Evolutionary conservation across 371 early-diverging fungal genomes (phyloP), one percentile per base, ranked within the genome.

Genomic region (Amoeboaphelidium protococcarum): DNA sequence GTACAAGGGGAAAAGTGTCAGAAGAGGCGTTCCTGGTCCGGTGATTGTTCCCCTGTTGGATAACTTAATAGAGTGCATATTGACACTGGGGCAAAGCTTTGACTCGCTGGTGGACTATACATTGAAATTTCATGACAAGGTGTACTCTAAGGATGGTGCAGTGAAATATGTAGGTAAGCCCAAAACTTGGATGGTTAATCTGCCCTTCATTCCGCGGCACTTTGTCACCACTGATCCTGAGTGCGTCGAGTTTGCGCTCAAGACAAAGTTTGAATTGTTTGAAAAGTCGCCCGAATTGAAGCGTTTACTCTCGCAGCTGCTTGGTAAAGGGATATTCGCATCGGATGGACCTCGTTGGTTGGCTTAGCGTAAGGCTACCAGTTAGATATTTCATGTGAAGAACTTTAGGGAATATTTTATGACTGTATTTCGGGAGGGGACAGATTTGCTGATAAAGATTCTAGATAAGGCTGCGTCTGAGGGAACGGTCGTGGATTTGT

Each of bases 401-500:
- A 31, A 31, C 37, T 31, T 31, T 31, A 6, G 37, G 16, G 37
- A 31, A 10, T 31, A 31, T 16, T 31, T 31, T 31, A 10, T 31
- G 10, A 16, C 6, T 10, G 37, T 31, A 10, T 6, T 31, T 10
- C 37, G 16, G 16, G 37, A 31, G 16, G 37, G 16, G 16, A 10
- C 37, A 10, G 6, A 6, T 16, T 6, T 31, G 37, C 37, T 31
- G 37, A 10, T 6, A 6, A 10, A 6, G 6, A 16, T 31, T 31
- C 16, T 31, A 16, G 37, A 31, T 6, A 31, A 31, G 37, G 16
- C 37, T 31, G n/a, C n/a, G n/a, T n/a, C n/a, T n/a, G n/a, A 22
- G 13, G 41, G 42, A 1, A 10, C 3, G 0, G 46, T 54, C 12
- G 47, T 67, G 41, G 61, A 68, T 45, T 50, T 70, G 13, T 58